phyloP scores from a whole-genome alignment of 148 eudicot species.

The Fagopyrum tataricum region DNA sequence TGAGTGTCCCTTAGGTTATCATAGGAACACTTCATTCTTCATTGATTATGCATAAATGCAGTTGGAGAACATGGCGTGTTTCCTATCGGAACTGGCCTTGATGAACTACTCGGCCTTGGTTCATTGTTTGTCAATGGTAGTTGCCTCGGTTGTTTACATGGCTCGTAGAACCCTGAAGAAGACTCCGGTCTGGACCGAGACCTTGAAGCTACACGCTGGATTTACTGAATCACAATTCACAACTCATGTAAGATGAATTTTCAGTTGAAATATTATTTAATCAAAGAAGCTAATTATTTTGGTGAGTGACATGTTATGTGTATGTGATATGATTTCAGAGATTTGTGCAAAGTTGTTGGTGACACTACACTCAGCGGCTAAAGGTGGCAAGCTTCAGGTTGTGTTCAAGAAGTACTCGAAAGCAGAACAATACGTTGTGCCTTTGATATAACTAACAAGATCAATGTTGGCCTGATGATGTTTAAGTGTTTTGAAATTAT shows the following conservation, averaged over 20 bases:
- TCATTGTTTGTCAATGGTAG: constrained; percentile 61
- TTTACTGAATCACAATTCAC: constrained; percentile 52
- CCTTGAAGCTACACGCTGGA: constrained; percentile 64
- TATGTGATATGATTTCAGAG: constrained; percentile 26
- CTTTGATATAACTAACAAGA: constrained; percentile 43
- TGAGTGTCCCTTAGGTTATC: neutral
- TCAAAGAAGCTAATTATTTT: neutral
- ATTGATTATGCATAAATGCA: constrained; percentile 18
- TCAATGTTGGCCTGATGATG: neutral
- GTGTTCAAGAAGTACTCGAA: constrained; percentile 56
- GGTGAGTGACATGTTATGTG: neutral
- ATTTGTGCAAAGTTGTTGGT: constrained; percentile 69
- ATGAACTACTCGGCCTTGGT: constrained; percentile 47
- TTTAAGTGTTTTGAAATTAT: neutral
- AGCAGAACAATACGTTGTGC: constrained; percentile 46
- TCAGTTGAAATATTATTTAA: no score
- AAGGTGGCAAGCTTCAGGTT: constrained; percentile 44
- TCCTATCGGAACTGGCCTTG: constrained; percentile 69
- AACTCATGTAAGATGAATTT: constrained; percentile 37
- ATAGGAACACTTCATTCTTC: no score
- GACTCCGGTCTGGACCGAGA: constrained; percentile 66
- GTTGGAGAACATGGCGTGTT: constrained; percentile 63
- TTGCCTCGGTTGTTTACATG: constrained; percentile 82
- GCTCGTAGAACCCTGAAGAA: constrained; percentile 61
- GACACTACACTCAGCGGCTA: constrained; percentile 41